phyloP scores from a whole-genome alignment of 2,329 filamentous ascomycete species.

The Cladosporium cucumerinum region DNA sequence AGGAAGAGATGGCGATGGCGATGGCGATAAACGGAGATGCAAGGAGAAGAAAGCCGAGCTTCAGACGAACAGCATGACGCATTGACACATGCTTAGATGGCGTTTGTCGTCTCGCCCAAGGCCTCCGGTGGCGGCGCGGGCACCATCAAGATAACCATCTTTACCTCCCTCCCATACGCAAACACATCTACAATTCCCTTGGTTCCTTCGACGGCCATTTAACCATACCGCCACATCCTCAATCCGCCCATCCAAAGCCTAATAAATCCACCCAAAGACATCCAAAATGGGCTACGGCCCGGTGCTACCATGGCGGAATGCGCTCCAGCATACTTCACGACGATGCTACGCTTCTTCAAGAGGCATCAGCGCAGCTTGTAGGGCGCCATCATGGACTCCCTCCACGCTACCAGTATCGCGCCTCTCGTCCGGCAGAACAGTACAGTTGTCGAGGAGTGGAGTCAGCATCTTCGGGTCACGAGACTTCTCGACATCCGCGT shows the following conservation, averaged over 20 bases:
- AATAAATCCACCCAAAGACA: neutral
- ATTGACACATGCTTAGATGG: conserved; percentile 5
- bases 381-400: conserved; percentile 21
- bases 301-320: conserved; percentile 63
- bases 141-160: neutral
- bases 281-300: conserved; percentile 61
- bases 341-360: conserved; percentile 29
- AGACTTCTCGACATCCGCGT: conserved; percentile 41
- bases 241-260: neutral
- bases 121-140: conserved; percentile 1
- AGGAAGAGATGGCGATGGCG: too few relatives aligned
- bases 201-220: neutral
- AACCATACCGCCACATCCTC: neutral
- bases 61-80: neutral
- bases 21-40: neutral
- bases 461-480: conserved; percentile 26
- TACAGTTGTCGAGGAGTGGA: conserved; percentile 5
- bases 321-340: conserved; percentile 37
- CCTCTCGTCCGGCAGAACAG: conserved; percentile 19
- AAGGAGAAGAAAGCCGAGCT: neutral
- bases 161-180: neutral
- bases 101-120: neutral
- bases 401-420: conserved; percentile 22
- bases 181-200: neutral
- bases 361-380: conserved; percentile 29